A percentile compares a stretch with the other conserved stretches of the same genome.
These are phyloP conservation scores for Aurinia saxatilis DNA, from an alignment of 345 rosid species.

Conservation along the genomic window DNA sequence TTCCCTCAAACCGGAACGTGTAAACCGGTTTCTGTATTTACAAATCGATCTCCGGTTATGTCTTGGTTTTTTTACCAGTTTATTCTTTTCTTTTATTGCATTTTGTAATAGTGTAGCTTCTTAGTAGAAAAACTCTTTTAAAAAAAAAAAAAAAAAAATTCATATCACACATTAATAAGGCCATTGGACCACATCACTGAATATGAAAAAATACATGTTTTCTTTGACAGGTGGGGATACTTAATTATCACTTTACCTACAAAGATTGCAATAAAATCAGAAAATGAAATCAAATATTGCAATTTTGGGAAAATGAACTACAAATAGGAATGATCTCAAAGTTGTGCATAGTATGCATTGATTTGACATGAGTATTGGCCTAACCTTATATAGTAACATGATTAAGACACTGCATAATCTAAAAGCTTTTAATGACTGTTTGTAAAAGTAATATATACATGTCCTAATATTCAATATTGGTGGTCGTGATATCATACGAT, in stretches of 20 bases:
- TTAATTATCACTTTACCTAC: not conserved
- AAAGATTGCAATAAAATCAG: not conserved
- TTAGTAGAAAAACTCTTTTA: no score
- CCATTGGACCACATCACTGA: no score
- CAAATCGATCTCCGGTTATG: no score
- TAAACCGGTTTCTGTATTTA: no score
- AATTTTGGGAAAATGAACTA: not conserved
- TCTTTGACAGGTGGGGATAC: not conserved
- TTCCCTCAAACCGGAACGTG: no score
- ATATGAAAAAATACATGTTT: not conserved
- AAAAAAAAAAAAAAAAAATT: no score
- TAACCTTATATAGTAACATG: conserved; percentile 1
- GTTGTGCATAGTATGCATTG: not conserved
- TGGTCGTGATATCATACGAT: not conserved
- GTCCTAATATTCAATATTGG: not conserved
- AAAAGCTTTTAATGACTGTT: not conserved
- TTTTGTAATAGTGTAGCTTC: no score
- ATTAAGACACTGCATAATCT: conserved; percentile 6
- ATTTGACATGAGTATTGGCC: not conserved
- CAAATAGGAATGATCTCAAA: not conserved
- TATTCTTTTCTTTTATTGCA: no score
- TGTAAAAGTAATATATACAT: not conserved
- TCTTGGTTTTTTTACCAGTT: no score
- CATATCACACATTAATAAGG: no score
- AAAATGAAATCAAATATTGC: not conserved